phyloP scores from a whole-genome alignment of 2,329 filamentous ascomycete species.

The Fusarium cicatricum region DNA sequence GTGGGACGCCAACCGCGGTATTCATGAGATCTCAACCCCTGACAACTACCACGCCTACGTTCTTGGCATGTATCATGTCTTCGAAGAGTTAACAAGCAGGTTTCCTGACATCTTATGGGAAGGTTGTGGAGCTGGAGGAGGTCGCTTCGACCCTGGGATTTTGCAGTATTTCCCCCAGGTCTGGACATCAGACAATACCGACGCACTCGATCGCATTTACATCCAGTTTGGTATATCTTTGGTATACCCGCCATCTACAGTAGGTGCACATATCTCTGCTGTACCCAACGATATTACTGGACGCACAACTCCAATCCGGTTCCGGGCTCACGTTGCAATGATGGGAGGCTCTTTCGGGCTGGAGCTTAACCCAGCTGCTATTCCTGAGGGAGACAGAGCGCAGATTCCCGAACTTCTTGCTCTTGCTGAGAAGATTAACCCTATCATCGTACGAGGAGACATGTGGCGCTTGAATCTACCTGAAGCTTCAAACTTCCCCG shows the following conservation, averaged over 20 bases:
- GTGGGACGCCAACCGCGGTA: conserved; percentile 73
- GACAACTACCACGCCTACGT: conserved; percentile 67
- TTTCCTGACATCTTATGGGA: conserved; percentile 72
- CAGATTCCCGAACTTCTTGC: conserved; percentile 63
- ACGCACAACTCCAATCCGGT: conserved; percentile 63
- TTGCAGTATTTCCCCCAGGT: conserved; percentile 71
- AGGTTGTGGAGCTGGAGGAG: conserved; percentile 71
- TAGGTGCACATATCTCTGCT: conserved; percentile 71
- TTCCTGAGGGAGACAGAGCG: conserved; percentile 59
- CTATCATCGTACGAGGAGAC: conserved; percentile 65
- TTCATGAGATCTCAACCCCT: conserved; percentile 66
- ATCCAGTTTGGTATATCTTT: conserved; percentile 72
- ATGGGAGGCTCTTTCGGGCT: conserved; percentile 75
- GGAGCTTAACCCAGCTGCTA: conserved; percentile 65
- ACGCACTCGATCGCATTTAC: conserved; percentile 65
- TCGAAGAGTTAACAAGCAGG: conserved; percentile 64
- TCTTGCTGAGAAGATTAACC: conserved; percentile 64
- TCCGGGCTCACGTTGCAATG: conserved; percentile 72
- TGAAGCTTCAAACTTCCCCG: conserved; percentile 68
- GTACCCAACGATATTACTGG: conserved; percentile 66
- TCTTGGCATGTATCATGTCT: conserved; percentile 69
- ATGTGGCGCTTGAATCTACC: conserved; percentile 68
- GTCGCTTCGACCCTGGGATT: conserved; percentile 69
- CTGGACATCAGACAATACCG: conserved; percentile 73
- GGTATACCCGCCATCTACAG: conserved; percentile 68